Conservation (phyloP, 495 filamentous ascomycete genomes). For the Aspergillus campestris region DNA sequence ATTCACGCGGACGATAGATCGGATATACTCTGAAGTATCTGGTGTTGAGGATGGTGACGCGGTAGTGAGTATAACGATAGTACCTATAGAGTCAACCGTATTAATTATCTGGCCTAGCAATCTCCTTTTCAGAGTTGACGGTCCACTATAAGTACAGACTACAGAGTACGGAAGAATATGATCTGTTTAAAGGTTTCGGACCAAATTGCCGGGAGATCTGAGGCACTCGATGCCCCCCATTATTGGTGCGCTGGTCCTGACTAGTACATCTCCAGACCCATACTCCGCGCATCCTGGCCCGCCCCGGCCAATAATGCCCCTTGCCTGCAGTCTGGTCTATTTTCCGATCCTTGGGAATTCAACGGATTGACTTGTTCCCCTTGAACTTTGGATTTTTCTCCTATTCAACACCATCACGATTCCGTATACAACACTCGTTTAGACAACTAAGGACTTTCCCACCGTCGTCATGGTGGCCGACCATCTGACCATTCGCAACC, state of each 20-base stretch:
- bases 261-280: slow-evolving; percentile 4
- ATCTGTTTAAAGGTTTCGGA: neutral
- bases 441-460: too few relatives aligned
- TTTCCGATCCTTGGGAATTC: too few relatives aligned
- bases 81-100: too few relatives aligned
- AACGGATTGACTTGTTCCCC: neutral
- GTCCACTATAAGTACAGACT: too few relatives aligned
- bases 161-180: too few relatives aligned
- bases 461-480: slow-evolving; percentile 32
- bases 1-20: too few relatives aligned
- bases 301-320: slow-evolving; percentile 8
- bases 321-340: slow-evolving; percentile 4
- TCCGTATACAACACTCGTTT: too few relatives aligned
- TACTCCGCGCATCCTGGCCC: slow-evolving; percentile 1
- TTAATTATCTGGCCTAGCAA: too few relatives aligned
- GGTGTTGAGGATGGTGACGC: too few relatives aligned
- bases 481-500: slow-evolving; percentile 73
- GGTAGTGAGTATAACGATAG: too few relatives aligned
- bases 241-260: slow-evolving; percentile 5
- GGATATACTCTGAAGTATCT: too few relatives aligned
- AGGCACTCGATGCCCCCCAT: neutral
- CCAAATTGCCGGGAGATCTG: neutral
- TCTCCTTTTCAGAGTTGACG: too few relatives aligned
- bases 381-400: neutral
- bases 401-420: neutral